Conservation (phyloP, 116 monocot genomes). For the Iris pallida region DNA sequence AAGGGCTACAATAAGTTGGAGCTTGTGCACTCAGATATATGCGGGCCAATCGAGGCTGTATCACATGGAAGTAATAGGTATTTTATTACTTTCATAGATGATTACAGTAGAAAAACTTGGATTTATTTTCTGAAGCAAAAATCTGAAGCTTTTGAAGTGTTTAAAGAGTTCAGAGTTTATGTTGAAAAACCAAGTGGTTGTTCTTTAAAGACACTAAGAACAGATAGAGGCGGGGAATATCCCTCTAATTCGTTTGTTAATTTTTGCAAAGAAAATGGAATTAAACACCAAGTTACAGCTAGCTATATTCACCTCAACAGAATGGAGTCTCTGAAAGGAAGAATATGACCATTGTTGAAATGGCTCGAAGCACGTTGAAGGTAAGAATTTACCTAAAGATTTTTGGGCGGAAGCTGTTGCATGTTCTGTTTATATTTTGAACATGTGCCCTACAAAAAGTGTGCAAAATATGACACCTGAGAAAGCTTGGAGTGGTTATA, state of each 20-base stretch:
- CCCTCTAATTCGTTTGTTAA: neutral
- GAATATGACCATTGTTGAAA: too few species aligned
- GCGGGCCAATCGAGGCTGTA: neutral
- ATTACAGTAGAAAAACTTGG: constrained; percentile 5
- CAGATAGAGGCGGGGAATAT: constrained; percentile 2
- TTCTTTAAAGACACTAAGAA: neutral
- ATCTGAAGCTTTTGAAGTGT: neutral
- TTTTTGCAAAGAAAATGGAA: neutral
- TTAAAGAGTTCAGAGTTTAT: neutral
- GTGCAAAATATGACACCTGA: neutral
- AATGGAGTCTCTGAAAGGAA: too few species aligned
- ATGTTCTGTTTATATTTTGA: neutral
- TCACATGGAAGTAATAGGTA: constrained; percentile 1
- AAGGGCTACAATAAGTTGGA: neutral
- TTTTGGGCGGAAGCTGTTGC: neutral
- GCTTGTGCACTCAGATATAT: neutral
- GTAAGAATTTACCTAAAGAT: neutral
- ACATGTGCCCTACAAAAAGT: neutral
- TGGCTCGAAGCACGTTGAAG: neutral
- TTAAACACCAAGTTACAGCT: neutral
- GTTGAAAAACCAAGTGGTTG: too few species aligned
- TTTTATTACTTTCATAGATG: neutral
- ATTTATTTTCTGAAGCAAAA: neutral
- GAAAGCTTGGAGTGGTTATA: constrained; percentile 5
- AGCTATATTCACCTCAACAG: too few species aligned